Conservation (phyloP, 371 early-diverging fungal species). For the Zychaea mexicana region DNA sequence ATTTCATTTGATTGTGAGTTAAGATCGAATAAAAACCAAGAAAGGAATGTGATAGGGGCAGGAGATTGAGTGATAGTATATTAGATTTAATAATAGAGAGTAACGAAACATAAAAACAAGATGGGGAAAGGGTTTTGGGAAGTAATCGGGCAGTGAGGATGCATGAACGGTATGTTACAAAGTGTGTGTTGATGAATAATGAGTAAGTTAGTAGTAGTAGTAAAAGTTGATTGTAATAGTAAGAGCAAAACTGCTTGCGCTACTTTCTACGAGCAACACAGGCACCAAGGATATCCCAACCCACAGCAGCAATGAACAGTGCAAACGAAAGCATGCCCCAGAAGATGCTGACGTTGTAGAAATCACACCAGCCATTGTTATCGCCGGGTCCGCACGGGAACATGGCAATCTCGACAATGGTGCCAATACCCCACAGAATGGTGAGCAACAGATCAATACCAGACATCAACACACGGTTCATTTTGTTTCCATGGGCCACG, state of each 20-base stretch:
- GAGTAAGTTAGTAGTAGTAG: too few species aligned
- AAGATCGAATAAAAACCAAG: too few species aligned
- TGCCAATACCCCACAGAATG: slow-evolving; percentile 55
- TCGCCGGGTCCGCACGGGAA: slow-evolving; percentile 51
- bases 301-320: slow-evolving; percentile 44
- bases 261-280: slow-evolving; percentile 24
- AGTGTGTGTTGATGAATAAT: too few species aligned
- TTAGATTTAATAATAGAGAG: too few species aligned
- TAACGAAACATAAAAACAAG: neutral
- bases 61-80: too few species aligned
- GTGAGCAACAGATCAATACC: slow-evolving; percentile 54
- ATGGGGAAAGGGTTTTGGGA: too few species aligned
- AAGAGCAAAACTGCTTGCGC: too few species aligned
- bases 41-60: too few species aligned
- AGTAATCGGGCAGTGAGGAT: neutral
- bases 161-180: slow-evolving; percentile 7
- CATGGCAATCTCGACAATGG: slow-evolving; percentile 57
- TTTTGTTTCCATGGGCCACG: slow-evolving; percentile 41
- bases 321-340: slow-evolving; percentile 53
- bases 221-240: too few species aligned
- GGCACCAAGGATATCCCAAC: slow-evolving; percentile 55
- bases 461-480: slow-evolving; percentile 51
- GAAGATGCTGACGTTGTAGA: slow-evolving; percentile 60
- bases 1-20: too few species aligned
- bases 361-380: slow-evolving; percentile 54